These are phyloP conservation scores for Otatea glauca DNA, from an alignment of 176 grass and related monocot species.

Conservation along the genomic window DNA sequence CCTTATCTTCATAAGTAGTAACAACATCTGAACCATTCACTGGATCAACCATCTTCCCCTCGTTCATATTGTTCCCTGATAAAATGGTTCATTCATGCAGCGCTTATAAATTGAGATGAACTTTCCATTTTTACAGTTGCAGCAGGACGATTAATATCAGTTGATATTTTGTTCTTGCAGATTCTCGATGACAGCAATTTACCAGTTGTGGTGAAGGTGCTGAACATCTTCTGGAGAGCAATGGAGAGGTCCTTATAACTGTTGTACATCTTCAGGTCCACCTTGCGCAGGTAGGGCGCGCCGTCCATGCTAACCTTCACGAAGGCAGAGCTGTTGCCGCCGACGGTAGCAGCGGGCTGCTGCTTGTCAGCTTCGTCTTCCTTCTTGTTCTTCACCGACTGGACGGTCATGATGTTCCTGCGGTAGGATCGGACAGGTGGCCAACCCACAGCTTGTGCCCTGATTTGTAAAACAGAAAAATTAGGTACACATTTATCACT, in stretches of 20 bases:
- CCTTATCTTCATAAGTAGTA: conserved; percentile 95
- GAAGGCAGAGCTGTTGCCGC: conserved; percentile 49
- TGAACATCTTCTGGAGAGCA: conserved; percentile 89
- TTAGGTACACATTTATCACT: conserved; percentile 10
- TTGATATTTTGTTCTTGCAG: conserved; percentile 24
- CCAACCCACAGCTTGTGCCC: conserved; percentile 94
- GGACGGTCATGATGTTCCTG: conserved; percentile 86
- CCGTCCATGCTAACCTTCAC: conserved; percentile 99
- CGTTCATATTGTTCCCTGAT: conserved; percentile 57
- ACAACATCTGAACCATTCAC: conserved; percentile 77
- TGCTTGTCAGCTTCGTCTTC: conserved; percentile 65
- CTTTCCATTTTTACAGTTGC: background rate
- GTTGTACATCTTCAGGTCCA: conserved; percentile 87
- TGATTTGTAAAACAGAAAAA: conserved; percentile 13
- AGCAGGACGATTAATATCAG: background rate
- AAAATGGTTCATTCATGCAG: conserved; percentile 3
- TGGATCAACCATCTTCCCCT: conserved; percentile 66
- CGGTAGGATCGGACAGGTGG: conserved; percentile 92
- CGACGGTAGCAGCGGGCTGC: conserved; percentile 21
- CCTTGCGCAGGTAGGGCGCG: conserved; percentile 88
- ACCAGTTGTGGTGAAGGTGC: conserved; percentile 72
- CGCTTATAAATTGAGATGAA: conserved; percentile 23
- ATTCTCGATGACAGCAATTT: conserved; percentile 11
- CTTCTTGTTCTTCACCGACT: conserved; percentile 66
- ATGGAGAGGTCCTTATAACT: conserved; percentile 91